Evolutionary conservation across 1,284 basidiomycete genomes (phyloP).

Genomic region (Microbotryum silenes-acaulis): DNA sequence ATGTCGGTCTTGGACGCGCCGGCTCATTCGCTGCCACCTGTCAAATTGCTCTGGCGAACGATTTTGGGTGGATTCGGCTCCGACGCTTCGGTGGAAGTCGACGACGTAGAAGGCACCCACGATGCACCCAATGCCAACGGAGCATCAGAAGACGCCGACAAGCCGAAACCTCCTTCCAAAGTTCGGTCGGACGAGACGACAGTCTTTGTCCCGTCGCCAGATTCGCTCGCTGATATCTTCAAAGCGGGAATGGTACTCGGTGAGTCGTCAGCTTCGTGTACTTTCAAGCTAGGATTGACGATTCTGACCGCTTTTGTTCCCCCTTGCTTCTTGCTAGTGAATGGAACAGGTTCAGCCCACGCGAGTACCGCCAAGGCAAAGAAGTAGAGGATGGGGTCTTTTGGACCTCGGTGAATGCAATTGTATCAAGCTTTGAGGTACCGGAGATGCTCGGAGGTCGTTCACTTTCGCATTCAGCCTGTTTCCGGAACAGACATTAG

Average conservation of each 20-base stretch:
- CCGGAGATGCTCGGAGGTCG: no score
- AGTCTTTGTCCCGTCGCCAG: not conserved
- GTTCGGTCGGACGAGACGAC: not conserved
- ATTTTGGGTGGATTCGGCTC: not conserved
- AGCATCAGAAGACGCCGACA: not conserved
- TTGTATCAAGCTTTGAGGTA: no score
- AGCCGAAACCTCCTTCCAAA: not conserved
- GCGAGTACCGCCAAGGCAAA: no score
- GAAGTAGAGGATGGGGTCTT: no score
- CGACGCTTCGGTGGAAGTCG: conserved; percentile 4
- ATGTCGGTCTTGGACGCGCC: conserved; percentile 15
- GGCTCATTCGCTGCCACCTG: conserved; percentile 23
- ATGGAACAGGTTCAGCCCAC: no score
- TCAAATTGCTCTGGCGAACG: conserved; percentile 22
- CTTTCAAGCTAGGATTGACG: not conserved
- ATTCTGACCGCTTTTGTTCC: not conserved
- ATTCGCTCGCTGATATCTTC: conserved; percentile 13
- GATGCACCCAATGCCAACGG: not conserved
- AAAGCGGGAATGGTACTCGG: conserved; percentile 6
- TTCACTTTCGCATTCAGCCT: no score
- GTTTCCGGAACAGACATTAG: no score
- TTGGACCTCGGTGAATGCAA: no score
- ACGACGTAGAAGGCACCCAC: not conserved
- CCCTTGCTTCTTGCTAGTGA: no score
- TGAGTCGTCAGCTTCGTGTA: not conserved